Evolutionary conservation across 805 yeast genomes (phyloP).

Genomic region (Candida xyloterini): DNA sequence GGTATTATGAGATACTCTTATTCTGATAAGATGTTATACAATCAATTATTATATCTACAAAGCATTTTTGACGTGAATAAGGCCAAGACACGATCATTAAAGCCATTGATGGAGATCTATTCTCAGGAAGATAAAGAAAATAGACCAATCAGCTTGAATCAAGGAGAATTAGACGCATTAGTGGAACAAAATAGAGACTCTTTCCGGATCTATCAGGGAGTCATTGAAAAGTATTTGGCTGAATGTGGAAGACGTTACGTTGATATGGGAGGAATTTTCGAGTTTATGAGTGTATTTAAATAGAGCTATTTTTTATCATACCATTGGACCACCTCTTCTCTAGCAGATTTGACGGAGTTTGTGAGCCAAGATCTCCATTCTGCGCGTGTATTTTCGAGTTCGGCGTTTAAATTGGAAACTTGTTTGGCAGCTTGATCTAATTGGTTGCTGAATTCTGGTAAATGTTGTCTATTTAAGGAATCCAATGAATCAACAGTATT

Average conservation of each 20-base stretch:
- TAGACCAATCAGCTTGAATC: conserved; percentile 27
- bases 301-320: conserved; percentile 8
- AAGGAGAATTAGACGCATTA: conserved; percentile 64
- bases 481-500: conserved; percentile 31
- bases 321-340: conserved; percentile 9
- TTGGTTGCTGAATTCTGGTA: conserved; percentile 35
- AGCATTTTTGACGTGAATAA: conserved; percentile 80
- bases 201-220: conserved; percentile 51
- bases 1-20: conserved; percentile 81
- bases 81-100: conserved; percentile 55
- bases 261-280: conserved; percentile 76
- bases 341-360: conserved; percentile 5
- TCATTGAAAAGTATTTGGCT: conserved; percentile 68
- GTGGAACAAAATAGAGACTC: conserved; percentile 74
- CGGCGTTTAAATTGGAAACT: conserved; percentile 2
- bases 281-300: conserved; percentile 24
- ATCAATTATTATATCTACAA: conserved; percentile 76
- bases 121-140: conserved; percentile 21
- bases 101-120: conserved; percentile 44
- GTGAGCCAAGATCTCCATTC: conserved; percentile 3
- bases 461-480: conserved; percentile 33
- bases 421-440: conserved; percentile 15
- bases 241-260: conserved; percentile 90
- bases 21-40: conserved; percentile 76
- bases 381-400: conserved; percentile 2